Evolutionary conservation across 257 asterid genomes (phyloP).

Genomic region (Paulownia fortunei): DNA sequence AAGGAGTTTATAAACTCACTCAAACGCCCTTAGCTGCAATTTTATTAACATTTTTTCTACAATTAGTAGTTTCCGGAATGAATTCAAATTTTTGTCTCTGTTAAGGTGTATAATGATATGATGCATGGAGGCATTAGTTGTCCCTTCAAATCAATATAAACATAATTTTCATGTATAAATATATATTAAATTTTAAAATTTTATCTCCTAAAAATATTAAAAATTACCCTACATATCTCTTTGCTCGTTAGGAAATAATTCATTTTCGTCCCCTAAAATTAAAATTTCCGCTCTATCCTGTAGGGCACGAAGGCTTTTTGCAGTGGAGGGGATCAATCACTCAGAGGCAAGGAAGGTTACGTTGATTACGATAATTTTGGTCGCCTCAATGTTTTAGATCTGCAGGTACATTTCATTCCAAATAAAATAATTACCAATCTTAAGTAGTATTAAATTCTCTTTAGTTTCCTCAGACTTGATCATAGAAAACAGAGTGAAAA

Average conservation of each 20-base stretch:
- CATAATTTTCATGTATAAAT: too few species aligned
- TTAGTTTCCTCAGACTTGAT: not conserved
- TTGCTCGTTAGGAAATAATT: too few species aligned
- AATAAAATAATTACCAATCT: not conserved
- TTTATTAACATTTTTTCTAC: too few species aligned
- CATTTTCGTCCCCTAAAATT: too few species aligned
- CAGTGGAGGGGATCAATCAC: conserved; percentile 96
- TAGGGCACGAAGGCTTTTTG: conserved; percentile 88
- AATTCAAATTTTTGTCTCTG: not conserved
- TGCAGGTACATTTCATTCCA: conserved; percentile 58
- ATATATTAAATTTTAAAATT: too few species aligned
- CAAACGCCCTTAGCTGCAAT: too few species aligned
- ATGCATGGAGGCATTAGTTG: too few species aligned
- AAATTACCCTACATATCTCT: too few species aligned
- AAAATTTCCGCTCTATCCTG: too few species aligned
- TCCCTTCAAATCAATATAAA: too few species aligned
- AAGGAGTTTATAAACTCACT: too few species aligned
- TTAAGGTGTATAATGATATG: not conserved
- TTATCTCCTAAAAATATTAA: too few species aligned
- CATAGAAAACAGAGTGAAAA: not conserved
- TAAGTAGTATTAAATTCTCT: not conserved
- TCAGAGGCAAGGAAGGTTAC: conserved; percentile 87
- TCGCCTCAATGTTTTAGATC: conserved; percentile 90
- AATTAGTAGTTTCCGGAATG: not conserved
- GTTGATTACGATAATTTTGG: conserved; percentile 81